Base-by-base conservation (phyloP, 805 yeast genomes). In the Myxozyma monticola region DNA sequence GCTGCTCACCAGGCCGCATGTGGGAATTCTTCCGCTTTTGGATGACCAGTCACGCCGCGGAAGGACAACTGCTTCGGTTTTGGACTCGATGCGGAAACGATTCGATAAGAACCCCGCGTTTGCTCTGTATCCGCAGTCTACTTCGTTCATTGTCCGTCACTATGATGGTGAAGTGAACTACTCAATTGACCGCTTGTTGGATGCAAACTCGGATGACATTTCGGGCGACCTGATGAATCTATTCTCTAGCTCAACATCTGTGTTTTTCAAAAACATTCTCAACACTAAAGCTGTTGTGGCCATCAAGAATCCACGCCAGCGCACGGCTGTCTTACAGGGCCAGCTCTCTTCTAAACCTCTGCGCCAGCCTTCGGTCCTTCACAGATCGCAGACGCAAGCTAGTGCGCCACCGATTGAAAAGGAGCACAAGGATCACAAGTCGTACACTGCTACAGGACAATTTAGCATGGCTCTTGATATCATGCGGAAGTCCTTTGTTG, bases 81-180 rank as follows among this genome's bases (percentile, higher is more conserved):
- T 68, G 30, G 69, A 64, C 14, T 45, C 68, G 1, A 45, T 71
- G 33, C 41, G 60, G 4, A 60, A 65, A 31, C 58, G 75, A 9
- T 71, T 64, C 45, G 63, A 62, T 26, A 62, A 66, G 40, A 60
- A 66, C 22, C 52, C 54, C 5, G 53, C 54, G 4, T 14, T 54
- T 12, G 38, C 33, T 14, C 17, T 51, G 21, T 42, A 49, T n/a
- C 45, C 60, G 2, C 53, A 62, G 5, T 56, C 65, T 9, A 49
- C 57, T 22, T 44, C 62, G 6, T 79, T 80, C 57, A 65, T 76
- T 8, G 72, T 80, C 8, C 71, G 76, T 34, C 85, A 80, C 61
- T 80, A 76, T 59, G 82, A 82, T 37, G 84, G 83, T 9, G 74
- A 72, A 53, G 83, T 80, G 21, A 81, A 76, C 56, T 80, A 80